Conservation (phyloP, 164 flowering plant genomes). For the Sextonia rubra region DNA sequence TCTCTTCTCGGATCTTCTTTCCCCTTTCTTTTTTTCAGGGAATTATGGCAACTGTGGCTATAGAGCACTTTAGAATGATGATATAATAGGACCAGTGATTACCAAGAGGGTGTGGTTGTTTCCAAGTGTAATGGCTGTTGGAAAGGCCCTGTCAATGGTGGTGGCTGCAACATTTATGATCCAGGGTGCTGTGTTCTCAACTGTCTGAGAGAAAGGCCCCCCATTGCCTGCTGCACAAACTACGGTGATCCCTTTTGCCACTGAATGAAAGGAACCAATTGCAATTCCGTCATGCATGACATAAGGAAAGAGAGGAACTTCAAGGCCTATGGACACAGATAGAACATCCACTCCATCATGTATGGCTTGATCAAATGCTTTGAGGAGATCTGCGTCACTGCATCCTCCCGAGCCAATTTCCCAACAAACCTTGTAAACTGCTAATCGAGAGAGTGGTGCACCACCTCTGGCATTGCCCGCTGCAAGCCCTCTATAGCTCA, state of each 20-base stretch:
- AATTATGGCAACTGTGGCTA: background rate
- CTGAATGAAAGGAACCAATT: slow-evolving; percentile 36
- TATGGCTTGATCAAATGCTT: slow-evolving; percentile 25
- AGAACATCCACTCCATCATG: slow-evolving; percentile 26
- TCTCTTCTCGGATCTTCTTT: too few relatives aligned
- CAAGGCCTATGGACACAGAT: slow-evolving; percentile 20
- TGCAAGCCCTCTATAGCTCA: slow-evolving; percentile 46
- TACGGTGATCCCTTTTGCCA: slow-evolving; percentile 40
- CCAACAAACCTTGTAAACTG: slow-evolving; percentile 52
- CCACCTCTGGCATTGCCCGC: slow-evolving; percentile 51
- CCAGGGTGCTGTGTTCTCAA: slow-evolving; percentile 50
- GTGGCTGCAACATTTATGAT: slow-evolving; percentile 47
- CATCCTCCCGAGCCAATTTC: slow-evolving; percentile 17
- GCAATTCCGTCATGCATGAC: slow-evolving; percentile 10
- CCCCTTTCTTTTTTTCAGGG: background rate
- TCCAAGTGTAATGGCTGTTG: slow-evolving; percentile 18
- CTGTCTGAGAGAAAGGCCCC: slow-evolving; percentile 44
- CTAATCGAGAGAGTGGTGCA: slow-evolving; percentile 49
- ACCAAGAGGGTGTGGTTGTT: slow-evolving; percentile 12
- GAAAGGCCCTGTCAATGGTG: slow-evolving; percentile 30
- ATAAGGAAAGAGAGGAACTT: slow-evolving; percentile 16
- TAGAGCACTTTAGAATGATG: background rate
- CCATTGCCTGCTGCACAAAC: slow-evolving; percentile 46
- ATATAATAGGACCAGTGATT: background rate
- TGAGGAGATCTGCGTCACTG: background rate